These are phyloP conservation scores for Phytophthora sojae DNA, from an alignment of 352 stramenopile genomes.

Conservation along the genomic window DNA sequence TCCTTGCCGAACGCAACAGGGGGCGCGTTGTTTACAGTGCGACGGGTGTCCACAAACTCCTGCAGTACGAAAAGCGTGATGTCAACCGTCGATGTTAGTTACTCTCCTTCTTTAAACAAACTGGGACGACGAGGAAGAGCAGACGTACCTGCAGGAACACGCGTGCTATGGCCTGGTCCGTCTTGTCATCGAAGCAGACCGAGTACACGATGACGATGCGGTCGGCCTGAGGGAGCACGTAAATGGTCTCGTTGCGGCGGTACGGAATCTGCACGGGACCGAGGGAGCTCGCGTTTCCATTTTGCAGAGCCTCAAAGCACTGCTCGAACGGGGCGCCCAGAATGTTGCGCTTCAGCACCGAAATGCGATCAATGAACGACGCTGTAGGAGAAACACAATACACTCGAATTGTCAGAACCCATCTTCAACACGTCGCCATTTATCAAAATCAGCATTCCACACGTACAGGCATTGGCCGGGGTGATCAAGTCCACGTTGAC, in stretches of 20 bases:
- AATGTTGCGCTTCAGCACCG: constrained; percentile 87
- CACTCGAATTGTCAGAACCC: neutral
- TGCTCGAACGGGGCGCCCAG: constrained; percentile 81
- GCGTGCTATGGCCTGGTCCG: constrained; percentile 90
- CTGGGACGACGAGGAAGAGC: too few relatives aligned
- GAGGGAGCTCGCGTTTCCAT: constrained; percentile 63
- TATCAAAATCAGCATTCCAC: neutral
- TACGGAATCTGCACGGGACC: constrained; percentile 86
- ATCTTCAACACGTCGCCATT: neutral
- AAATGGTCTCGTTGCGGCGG: constrained; percentile 87
- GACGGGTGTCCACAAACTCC: constrained; percentile 93
- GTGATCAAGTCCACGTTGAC: constrained; percentile 84
- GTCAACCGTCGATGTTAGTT: neutral
- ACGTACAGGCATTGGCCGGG: constrained; percentile 66
- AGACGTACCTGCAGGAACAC: constrained; percentile 88
- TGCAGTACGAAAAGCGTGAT: constrained; percentile 24
- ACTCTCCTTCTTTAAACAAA: neutral
- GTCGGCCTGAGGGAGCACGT: constrained; percentile 84
- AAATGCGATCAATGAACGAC: constrained; percentile 77
- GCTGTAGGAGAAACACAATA: constrained; percentile 35
- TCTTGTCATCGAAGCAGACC: constrained; percentile 94
- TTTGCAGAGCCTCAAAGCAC: constrained; percentile 83
- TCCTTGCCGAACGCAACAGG: constrained; percentile 92
- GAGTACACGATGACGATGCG: constrained; percentile 94
- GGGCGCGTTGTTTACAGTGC: constrained; percentile 95